These are phyloP conservation scores for Xenoacremonium recifei DNA, from an alignment of 2,329 filamentous ascomycete genomes.

Conservation along the genomic window DNA sequence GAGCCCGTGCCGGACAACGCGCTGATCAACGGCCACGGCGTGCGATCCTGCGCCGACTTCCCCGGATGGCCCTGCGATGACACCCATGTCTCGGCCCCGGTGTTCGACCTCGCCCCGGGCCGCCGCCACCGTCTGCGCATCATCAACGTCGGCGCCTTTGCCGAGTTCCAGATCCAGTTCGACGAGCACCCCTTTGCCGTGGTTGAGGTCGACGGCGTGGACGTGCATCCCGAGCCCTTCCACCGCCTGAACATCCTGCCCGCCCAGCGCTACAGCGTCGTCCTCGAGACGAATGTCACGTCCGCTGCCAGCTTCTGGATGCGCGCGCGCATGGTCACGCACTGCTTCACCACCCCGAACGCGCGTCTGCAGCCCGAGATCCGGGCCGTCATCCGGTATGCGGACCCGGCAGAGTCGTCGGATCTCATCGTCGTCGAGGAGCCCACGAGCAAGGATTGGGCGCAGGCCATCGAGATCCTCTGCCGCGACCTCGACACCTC, in stretches of 20 bases:
- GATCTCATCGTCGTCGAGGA: no score
- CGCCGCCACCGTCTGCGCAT: conserved; percentile 65
- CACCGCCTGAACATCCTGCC: conserved; percentile 64
- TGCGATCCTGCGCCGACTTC: conserved; percentile 35
- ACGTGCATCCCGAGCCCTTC: conserved; percentile 58
- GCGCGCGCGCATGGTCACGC: conserved; percentile 48
- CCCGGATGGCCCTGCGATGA: conserved; percentile 44
- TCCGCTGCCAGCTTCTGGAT: conserved; percentile 59
- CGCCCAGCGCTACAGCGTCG: conserved; percentile 68
- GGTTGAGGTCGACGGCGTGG: conserved; percentile 69
- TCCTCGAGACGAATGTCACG: conserved; percentile 60
- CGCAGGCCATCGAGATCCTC: conserved; percentile 43
- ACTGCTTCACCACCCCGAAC: conserved; percentile 37
- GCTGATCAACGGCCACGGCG: conserved; percentile 56
- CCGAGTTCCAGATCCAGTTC: conserved; percentile 69
- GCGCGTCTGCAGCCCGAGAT: conserved; percentile 28
- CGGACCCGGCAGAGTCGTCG: background rate
- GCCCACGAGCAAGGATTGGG: conserved; percentile 47
- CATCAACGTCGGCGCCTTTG: conserved; percentile 69
- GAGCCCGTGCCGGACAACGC: conserved; percentile 66
- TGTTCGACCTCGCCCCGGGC: conserved; percentile 48
- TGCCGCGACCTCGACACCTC: conserved; percentile 55
- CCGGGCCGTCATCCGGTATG: conserved; percentile 31
- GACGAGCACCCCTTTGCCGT: conserved; percentile 65
- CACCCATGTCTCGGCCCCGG: conserved; percentile 34